These are phyloP conservation scores for Lithospermum erythrorhizon DNA, from an alignment of 257 asterid genomes.

Conservation along the genomic window DNA sequence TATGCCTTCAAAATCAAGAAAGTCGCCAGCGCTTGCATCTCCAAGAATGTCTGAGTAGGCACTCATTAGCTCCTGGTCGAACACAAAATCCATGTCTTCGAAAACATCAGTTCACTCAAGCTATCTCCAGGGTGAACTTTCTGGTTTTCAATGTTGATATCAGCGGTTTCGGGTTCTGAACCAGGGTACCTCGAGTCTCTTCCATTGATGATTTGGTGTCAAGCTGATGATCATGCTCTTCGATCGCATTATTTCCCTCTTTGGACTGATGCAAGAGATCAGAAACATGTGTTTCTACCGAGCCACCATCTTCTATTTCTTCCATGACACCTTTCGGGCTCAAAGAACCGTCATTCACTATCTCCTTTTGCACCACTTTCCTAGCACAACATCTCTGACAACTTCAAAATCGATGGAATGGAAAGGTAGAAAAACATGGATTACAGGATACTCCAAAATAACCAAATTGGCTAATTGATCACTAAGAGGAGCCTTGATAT, in stretches of 20 bases:
- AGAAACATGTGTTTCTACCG: constrained; percentile 31
- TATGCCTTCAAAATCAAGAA: constrained; percentile 32
- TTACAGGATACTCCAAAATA: constrained; percentile 70
- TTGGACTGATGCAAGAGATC: constrained; percentile 28
- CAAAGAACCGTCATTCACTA: constrained; percentile 17
- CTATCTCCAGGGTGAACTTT: constrained; percentile 7
- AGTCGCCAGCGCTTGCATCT: constrained; percentile 20
- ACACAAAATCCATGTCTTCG: constrained; percentile 35
- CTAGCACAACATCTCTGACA: constrained; percentile 17
- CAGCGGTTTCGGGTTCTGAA: constrained; percentile 1
- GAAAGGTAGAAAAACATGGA: constrained; percentile 70
- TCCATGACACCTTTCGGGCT: constrained; percentile 50
- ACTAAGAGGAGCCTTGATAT: constrained; percentile 44
- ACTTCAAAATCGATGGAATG: constrained; percentile 55
- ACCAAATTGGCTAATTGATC: constrained; percentile 47
- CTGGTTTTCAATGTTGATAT: constrained; percentile 7
- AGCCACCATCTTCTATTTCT: constrained; percentile 46
- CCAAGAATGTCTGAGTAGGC: constrained; percentile 22
- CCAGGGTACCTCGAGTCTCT: constrained; percentile 10
- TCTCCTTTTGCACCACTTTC: constrained; percentile 21
- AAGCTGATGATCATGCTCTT: constrained; percentile 7
- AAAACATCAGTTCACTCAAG: constrained; percentile 27
- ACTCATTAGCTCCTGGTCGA: constrained; percentile 28
- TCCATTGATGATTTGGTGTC: constrained; percentile 11
- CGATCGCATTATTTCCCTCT: constrained; percentile 9